These are phyloP conservation scores for Termitomyces sp. DNA, from an alignment of 768 basidiomycete species.

Conservation along the genomic window DNA sequence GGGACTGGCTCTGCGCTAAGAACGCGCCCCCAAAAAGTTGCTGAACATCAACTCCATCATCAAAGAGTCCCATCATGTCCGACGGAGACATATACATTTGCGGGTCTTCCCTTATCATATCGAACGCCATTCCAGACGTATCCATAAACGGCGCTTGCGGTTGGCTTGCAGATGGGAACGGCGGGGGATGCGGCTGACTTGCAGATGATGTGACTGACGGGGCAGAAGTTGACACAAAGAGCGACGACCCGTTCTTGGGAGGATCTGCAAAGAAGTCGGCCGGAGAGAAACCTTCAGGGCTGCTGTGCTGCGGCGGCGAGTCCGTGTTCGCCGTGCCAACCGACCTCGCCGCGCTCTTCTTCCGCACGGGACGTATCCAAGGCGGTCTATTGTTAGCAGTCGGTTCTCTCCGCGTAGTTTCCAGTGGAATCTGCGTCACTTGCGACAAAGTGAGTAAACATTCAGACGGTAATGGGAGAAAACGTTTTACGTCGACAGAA, in stretches of 20 bases:
- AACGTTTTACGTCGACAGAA: conserved; percentile 76
- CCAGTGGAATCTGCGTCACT: conserved; percentile 87
- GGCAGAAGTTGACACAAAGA: conserved; percentile 18
- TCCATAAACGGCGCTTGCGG: conserved; percentile 31
- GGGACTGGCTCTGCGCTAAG: conserved; percentile 13
- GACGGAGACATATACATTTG: conserved; percentile 53
- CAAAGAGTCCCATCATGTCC: conserved; percentile 62
- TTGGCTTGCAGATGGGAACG: conserved; percentile 12
- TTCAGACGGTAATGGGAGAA: conserved; percentile 4
- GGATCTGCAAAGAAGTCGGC: conserved; percentile 62
- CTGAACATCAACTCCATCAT: conserved; percentile 42
- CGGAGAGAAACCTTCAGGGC: conserved; percentile 64
- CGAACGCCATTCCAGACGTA: conserved; percentile 34
- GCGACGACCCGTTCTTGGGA: conserved; percentile 22
- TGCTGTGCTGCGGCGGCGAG: conserved; percentile 47
- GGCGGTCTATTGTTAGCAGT: conserved; percentile 57
- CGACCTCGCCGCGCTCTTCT: conserved; percentile 55
- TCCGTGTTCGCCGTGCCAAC: conserved; percentile 31
- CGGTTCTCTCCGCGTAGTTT: conserved; percentile 55
- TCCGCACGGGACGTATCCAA: conserved; percentile 87
- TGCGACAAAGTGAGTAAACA: conserved; percentile 1
- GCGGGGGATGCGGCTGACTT: conserved; percentile 10
- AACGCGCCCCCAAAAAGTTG: conserved; percentile 27
- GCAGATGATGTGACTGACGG: conserved; percentile 2
- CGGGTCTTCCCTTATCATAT: conserved; percentile 43